These are phyloP conservation scores for Stromatinia cepivora DNA, from an alignment of 2,329 filamentous ascomycete genomes.

Conservation along the genomic window DNA sequence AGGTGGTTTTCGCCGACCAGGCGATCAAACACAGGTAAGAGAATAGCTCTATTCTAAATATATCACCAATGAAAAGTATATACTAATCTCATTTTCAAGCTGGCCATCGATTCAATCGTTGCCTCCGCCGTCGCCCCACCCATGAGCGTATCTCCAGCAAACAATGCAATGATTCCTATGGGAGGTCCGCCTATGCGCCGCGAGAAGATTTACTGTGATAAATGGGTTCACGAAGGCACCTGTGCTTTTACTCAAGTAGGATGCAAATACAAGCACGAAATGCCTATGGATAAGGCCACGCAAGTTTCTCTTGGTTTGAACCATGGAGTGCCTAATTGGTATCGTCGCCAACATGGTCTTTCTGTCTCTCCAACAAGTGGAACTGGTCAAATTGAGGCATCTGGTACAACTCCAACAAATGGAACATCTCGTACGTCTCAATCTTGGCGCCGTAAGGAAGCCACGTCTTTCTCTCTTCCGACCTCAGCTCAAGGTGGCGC, in stretches of 20 bases:
- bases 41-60: not conserved
- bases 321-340: slow-evolving; percentile 51
- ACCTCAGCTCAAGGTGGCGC: not conserved
- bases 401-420: slow-evolving; percentile 5
- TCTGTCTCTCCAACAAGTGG: slow-evolving; percentile 5
- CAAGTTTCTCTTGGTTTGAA: slow-evolving; percentile 71
- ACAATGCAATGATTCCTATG: not conserved
- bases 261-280: slow-evolving; percentile 87
- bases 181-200: not conserved
- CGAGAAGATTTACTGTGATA: slow-evolving; percentile 77
- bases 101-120: slow-evolving; percentile 21
- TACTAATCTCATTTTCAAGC: slow-evolving; percentile 12
- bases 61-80: not conserved
- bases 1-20: not conserved
- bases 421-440: slow-evolving; percentile 5
- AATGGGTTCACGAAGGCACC: slow-evolving; percentile 84
- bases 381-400: slow-evolving; percentile 11
- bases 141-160: not conserved
- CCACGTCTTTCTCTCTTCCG: not conserved
- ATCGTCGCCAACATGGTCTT: slow-evolving; percentile 7
- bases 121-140: slow-evolving; percentile 1
- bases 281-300: slow-evolving; percentile 69
- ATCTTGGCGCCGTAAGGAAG: slow-evolving; percentile 22
- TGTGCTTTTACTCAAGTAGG: slow-evolving; percentile 86
- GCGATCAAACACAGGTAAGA: slow-evolving; percentile 21